Conservation (phyloP, 805 yeast species). For the Teunomyces barrocoloradensis region DNA sequence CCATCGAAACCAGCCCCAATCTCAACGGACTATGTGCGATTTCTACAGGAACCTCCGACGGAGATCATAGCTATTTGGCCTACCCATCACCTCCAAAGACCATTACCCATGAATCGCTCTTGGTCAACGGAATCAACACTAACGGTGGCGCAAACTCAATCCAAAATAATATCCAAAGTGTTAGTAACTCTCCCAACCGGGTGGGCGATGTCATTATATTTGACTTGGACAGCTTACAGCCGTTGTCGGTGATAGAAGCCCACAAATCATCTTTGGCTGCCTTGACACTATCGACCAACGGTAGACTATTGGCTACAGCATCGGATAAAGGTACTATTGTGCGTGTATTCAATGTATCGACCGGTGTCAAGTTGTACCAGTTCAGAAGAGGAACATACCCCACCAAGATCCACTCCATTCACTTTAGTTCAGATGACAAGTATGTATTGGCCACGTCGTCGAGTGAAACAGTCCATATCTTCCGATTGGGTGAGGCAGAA, state of each 20-base stretch:
- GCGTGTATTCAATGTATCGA: slow-evolving; percentile 69
- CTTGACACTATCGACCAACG: slow-evolving; percentile 68
- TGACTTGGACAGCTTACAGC: slow-evolving; percentile 71
- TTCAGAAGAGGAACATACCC: slow-evolving; percentile 86
- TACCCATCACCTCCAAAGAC: slow-evolving; percentile 76
- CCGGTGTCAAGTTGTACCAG: slow-evolving; percentile 64
- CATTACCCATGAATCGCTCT: slow-evolving; percentile 39
- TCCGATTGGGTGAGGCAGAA: slow-evolving; percentile 62
- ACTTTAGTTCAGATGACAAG: slow-evolving; percentile 68
- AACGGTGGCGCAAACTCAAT: slow-evolving; percentile 41
- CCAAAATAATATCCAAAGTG: slow-evolving; percentile 39
- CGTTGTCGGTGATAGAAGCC: slow-evolving; percentile 79
- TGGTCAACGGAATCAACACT: slow-evolving; percentile 39
- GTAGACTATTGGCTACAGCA: slow-evolving; percentile 81
- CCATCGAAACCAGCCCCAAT: slow-evolving; percentile 45
- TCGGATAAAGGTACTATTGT: slow-evolving; percentile 88
- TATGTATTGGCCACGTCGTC: slow-evolving; percentile 82
- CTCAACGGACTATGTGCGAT: slow-evolving; percentile 58
- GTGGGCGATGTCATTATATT: slow-evolving; percentile 77
- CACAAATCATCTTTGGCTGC: slow-evolving; percentile 77
- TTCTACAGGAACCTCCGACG: slow-evolving; percentile 35
- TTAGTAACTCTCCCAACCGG: slow-evolving; percentile 40
- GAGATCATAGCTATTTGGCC: slow-evolving; percentile 51
- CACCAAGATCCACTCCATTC: slow-evolving; percentile 71
- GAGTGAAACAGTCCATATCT: slow-evolving; percentile 90